These are phyloP conservation scores for Chlorella sp. DNA, from an alignment of 139 green algal genomes.

Conservation along the genomic window DNA sequence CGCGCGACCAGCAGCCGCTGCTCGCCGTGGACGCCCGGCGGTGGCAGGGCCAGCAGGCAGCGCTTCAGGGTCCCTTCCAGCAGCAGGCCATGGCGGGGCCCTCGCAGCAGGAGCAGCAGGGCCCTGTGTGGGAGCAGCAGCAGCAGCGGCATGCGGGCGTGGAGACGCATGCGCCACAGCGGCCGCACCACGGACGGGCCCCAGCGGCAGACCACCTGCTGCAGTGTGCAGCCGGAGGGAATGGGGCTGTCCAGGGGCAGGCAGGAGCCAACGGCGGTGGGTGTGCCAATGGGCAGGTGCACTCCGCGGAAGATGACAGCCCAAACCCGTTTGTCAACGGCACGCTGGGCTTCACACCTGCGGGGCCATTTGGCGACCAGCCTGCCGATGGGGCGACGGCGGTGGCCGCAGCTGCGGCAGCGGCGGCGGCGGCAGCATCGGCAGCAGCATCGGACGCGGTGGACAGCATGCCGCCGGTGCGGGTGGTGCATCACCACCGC, in stretches of 20 bases:
- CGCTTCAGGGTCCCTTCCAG: conserved; percentile 47
- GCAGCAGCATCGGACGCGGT: background rate
- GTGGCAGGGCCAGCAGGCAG: conserved; percentile 60
- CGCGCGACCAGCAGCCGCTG: no score
- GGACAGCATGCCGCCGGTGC: background rate
- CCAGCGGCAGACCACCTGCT: no score
- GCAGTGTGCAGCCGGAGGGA: background rate
- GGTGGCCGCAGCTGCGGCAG: background rate
- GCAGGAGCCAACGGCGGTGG: background rate
- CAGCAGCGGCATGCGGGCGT: background rate
- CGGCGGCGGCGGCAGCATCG: background rate
- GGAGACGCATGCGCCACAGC: no score
- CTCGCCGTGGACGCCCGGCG: background rate
- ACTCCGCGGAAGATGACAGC: background rate
- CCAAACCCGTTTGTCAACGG: conserved; percentile 5
- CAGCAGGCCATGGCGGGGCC: no score
- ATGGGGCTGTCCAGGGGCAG: background rate
- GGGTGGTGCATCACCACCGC: conserved; percentile 24
- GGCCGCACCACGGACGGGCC: background rate
- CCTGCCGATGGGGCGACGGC: background rate
- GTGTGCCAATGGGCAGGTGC: background rate
- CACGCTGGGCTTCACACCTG: background rate
- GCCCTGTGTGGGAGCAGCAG: background rate
- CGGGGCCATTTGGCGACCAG: conserved; percentile 2
- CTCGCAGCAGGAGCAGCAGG: conserved; percentile 39